Evolutionary conservation across 495 filamentous ascomycete genomes (phyloP), one percentile per base, ranked within the genome.

Genomic region (Podospora bellae-mahoneyi): DNA sequence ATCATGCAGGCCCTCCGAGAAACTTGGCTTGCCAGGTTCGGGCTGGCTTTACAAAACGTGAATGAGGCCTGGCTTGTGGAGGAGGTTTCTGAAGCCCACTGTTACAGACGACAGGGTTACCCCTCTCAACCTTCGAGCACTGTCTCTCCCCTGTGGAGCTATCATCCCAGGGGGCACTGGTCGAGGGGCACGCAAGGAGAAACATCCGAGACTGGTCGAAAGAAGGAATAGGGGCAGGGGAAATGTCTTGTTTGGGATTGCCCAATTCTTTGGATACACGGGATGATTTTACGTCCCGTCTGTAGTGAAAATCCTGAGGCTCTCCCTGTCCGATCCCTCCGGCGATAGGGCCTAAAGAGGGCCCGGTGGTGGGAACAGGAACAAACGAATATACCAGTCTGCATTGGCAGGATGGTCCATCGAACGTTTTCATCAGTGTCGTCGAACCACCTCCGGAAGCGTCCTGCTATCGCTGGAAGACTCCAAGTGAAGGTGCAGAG

Each of bases 1-100:
- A 78, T 78, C 76, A 78, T 77, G 74, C 74, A 75, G 70, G 68
- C 70, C 73, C 64, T 60, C 57, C 60, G 65, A 64, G 66, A 68
- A 60, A 64, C 58, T 44, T 57, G 64, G 66, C 66, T 71, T 70
- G 72, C 72, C 71, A 67, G 68, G 72, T 67, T 67, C 65, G 64
- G 67, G 66, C 69, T 73, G 64, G 71, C 39, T 74, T 70, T 58
- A 66, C 69, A 72, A 71, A 75, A 74, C 72, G 65, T 65, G 62
- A 66, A 64, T 68, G 70, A 71, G 56, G 67, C 68, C 71, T 72
- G 71, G 59, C 56, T 30, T 64, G 60, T 32, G 67, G 61, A 53
- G 27, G 62, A 53, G 27, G 62, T 58, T 66, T 63, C 26, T 30
- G 18, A 66, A 63, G 61, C 57, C 53, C 48, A 6, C 48, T 66